Conservation (phyloP, 1,139 yeast species). For the Blastobotrys raffinosifermentans region DNA sequence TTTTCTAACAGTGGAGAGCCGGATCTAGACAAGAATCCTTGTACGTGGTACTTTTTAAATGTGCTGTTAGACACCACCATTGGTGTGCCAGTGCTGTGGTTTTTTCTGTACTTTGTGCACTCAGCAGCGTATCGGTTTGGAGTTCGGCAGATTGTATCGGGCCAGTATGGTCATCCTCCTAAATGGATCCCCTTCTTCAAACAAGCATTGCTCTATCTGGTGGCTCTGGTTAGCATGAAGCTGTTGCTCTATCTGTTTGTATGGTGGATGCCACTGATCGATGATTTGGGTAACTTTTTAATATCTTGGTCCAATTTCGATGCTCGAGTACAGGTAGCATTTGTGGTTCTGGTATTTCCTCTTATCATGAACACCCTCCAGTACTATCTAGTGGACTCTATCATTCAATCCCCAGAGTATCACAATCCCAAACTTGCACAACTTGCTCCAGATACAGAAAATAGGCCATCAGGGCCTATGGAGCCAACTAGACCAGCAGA, state of each 20-base stretch:
- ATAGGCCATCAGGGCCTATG: too few relatives aligned
- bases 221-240: constrained; percentile 54
- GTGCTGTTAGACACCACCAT: constrained; percentile 86
- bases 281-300: constrained; percentile 50
- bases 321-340: constrained; percentile 75
- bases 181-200: constrained; percentile 57
- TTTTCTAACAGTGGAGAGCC: constrained; percentile 37
- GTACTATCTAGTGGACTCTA: constrained; percentile 78
- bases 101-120: constrained; percentile 41
- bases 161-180: constrained; percentile 79
- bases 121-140: constrained; percentile 43
- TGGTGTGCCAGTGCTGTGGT: constrained; percentile 84
- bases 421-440: constrained; percentile 14
- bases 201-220: constrained; percentile 64
- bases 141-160: constrained; percentile 65
- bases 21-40: constrained; percentile 34
- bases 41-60: constrained; percentile 79
- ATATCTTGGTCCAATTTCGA: constrained; percentile 75
- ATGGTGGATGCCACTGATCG: constrained; percentile 51
- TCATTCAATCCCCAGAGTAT: constrained; percentile 58
- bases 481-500: too few relatives aligned
- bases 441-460: too few relatives aligned
- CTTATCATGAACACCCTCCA: constrained; percentile 71
- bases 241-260: constrained; percentile 48
- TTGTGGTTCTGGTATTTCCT: constrained; percentile 69